These are phyloP conservation scores for Lanmaoa pseudosensibilis DNA, from an alignment of 768 basidiomycete species.

Conservation along the genomic window DNA sequence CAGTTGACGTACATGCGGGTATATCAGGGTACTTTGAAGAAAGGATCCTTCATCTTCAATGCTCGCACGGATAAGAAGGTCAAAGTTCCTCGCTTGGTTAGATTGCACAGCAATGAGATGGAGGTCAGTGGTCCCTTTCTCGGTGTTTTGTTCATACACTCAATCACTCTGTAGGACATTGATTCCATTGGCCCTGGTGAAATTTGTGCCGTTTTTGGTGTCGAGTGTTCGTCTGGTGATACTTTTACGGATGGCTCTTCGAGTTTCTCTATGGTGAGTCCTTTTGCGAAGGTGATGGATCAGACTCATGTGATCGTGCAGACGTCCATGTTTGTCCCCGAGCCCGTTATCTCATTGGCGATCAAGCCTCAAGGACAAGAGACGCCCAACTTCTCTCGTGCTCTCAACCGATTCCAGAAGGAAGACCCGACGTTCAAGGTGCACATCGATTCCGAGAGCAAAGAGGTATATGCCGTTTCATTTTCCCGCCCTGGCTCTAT, in stretches of 20 bases:
- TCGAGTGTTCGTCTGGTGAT: constrained; percentile 97
- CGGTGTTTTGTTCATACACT: neutral
- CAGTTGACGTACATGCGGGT: constrained; percentile 98
- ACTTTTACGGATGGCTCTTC: constrained; percentile 95
- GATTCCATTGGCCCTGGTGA: constrained; percentile 94
- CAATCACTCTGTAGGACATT: constrained; percentile 63
- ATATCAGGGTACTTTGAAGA: constrained; percentile 92
- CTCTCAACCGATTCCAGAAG: constrained; percentile 95
- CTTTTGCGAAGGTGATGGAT: neutral
- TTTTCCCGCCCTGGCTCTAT: neutral
- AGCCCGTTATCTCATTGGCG: constrained; percentile 95
- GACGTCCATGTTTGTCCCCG: constrained; percentile 99
- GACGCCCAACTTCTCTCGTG: constrained; percentile 94
- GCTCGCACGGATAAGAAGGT: constrained; percentile 95
- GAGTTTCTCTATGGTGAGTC: constrained; percentile 85
- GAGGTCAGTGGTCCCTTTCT: constrained; percentile 55
- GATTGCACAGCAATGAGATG: constrained; percentile 99
- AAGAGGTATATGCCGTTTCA: constrained; percentile 61
- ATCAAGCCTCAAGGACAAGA: constrained; percentile 91
- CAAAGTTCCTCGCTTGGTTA: constrained; percentile 92
- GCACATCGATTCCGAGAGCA: constrained; percentile 90
- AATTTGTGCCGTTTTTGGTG: constrained; percentile 99
- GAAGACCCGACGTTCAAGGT: constrained; percentile 99
- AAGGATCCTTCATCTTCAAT: constrained; percentile 83
- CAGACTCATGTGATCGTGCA: constrained; percentile 31